A percentile compares a stretch with the other conserved stretches of the same genome.
Conservation (phyloP, 139 green algal genomes). For the Zygnema cylindricum region DNA sequence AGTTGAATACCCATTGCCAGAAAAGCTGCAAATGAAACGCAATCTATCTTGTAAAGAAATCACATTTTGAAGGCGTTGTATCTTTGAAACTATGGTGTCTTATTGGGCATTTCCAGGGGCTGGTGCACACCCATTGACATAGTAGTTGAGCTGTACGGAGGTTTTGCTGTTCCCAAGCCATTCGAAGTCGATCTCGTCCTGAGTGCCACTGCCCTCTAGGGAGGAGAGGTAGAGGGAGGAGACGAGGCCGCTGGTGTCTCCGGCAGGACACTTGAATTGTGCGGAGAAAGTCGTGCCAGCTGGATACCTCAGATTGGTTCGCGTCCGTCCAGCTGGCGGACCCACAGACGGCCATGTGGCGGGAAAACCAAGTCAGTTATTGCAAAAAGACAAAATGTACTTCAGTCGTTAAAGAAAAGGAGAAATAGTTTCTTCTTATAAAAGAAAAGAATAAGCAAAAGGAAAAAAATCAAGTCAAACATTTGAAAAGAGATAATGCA, state of each 20-base stretch:
- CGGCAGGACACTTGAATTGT: background rate
- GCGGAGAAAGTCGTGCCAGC: background rate
- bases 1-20: too few relatives aligned
- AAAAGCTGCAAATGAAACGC: too few relatives aligned
- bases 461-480: too few relatives aligned
- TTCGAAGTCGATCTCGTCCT: conserved; percentile 53
- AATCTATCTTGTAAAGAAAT: too few relatives aligned
- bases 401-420: background rate
- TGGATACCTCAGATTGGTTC: background rate
- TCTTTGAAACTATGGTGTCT: too few relatives aligned
- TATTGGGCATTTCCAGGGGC: too few relatives aligned
- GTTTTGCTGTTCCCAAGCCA: conserved; percentile 24
- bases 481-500: too few relatives aligned
- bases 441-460: too few relatives aligned
- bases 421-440: background rate
- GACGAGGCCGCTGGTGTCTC: conserved; percentile 18
- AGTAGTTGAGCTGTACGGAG: conserved; percentile 33
- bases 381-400: too few relatives aligned
- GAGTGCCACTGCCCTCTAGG: conserved; percentile 20
- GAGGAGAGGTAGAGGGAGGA: conserved; percentile 14
- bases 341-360: too few relatives aligned
- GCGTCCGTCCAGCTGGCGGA: background rate
- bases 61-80: too few relatives aligned
- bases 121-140: conserved; percentile 35
- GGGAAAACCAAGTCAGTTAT: too few relatives aligned